These are phyloP conservation scores for Trapa bicornis DNA, from an alignment of 345 rosid species.

Conservation along the genomic window DNA sequence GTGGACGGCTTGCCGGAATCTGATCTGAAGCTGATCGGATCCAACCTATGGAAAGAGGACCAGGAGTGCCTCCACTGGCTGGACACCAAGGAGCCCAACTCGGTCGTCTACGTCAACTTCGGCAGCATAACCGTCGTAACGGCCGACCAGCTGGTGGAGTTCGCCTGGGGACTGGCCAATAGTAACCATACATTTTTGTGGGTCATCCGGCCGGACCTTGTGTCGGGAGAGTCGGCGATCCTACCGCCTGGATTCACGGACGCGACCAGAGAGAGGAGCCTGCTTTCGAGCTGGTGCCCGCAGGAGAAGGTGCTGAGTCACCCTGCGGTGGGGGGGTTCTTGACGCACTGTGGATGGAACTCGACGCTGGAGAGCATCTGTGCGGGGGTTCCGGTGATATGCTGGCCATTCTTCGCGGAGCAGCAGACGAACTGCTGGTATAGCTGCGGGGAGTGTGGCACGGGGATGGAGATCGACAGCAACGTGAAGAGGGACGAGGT, in stretches of 20 bases:
- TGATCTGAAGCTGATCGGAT: background rate
- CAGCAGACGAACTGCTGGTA: constrained; percentile 19
- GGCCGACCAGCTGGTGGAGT: constrained; percentile 12
- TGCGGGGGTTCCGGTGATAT: constrained; percentile 12
- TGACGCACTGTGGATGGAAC: constrained; percentile 20
- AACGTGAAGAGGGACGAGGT: constrained; percentile 26
- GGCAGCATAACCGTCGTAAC: constrained; percentile 17
- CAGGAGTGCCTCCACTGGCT: constrained; percentile 15
- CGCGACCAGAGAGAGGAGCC: constrained; percentile 8
- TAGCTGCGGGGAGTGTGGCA: constrained; percentile 23
- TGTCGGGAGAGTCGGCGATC: constrained; percentile 4
- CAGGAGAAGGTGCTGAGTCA: constrained; percentile 18
- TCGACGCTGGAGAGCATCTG: constrained; percentile 19
- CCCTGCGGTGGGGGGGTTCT: constrained; percentile 10
- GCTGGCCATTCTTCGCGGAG: constrained; percentile 24
- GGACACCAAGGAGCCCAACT: constrained; percentile 9
- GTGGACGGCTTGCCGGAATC: constrained; percentile 2
- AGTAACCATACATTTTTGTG: constrained; percentile 14
- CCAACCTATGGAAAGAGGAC: constrained; percentile 20
- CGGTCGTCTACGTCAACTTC: constrained; percentile 14
- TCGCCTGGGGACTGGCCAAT: constrained; percentile 19
- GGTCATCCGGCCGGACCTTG: constrained; percentile 15
- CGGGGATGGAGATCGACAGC: constrained; percentile 32
- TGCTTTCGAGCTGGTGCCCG: constrained; percentile 12
- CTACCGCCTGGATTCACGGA: constrained; percentile 7